phyloP scores from a whole-genome alignment of 1,284 basidiomycete genomes.

The Microbotryum violaceum region DNA sequence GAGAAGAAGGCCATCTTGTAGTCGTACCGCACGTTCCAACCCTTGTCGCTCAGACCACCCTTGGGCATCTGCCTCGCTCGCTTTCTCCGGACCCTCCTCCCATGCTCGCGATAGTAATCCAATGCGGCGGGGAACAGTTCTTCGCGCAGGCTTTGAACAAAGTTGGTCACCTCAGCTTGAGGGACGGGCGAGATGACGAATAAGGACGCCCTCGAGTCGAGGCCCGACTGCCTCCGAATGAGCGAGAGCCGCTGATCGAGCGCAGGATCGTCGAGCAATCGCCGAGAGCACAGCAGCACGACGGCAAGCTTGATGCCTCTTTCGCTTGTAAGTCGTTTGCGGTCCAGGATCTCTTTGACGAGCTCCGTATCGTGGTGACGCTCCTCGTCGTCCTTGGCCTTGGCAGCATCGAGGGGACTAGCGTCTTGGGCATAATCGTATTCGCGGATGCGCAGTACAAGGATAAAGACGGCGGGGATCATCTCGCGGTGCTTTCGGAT shows the following conservation, averaged over 20 bases:
- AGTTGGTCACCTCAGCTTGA: constrained; percentile 69
- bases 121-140: constrained; percentile 78
- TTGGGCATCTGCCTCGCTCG: constrained; percentile 47
- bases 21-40: constrained; percentile 93
- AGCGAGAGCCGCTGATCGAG: constrained; percentile 75
- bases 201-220: constrained; percentile 83
- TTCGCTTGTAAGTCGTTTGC: constrained; percentile 71
- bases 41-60: constrained; percentile 66
- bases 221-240: constrained; percentile 73
- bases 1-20: constrained; percentile 96
- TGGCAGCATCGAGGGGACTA: constrained; percentile 14
- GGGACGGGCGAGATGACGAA: constrained; percentile 91
- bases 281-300: constrained; percentile 80
- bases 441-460: constrained; percentile 77
- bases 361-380: constrained; percentile 63
- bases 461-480: constrained; percentile 82
- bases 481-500: constrained; percentile 87
- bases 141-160: constrained; percentile 73
- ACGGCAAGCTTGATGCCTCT: constrained; percentile 88
- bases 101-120: constrained; percentile 88
- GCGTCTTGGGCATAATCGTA: constrained; percentile 38
- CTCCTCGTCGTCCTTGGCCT: constrained; percentile 57
- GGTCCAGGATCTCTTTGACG: constrained; percentile 63
- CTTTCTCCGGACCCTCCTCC: constrained; percentile 81
- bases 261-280: constrained; percentile 68